Evolutionary conservation across 1,284 basidiomycete genomes (phyloP), one percentile per base, ranked within the genome.

Genomic region (Pseudozyma pruni): DNA sequence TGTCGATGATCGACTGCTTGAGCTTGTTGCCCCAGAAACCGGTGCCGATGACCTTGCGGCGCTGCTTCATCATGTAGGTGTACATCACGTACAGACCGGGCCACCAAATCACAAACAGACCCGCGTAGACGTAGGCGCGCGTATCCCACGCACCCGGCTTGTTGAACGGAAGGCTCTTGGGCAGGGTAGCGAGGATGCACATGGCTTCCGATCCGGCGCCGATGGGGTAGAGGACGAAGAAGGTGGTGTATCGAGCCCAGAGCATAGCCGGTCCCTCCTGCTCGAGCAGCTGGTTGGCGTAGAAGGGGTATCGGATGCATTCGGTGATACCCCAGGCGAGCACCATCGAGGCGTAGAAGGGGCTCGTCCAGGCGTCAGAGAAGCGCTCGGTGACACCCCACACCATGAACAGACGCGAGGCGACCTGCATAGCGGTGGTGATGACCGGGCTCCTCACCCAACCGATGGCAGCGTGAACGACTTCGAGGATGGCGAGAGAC

Each of bases 261-360:
- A 81, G 75, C 11, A 80, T 55, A 19, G 64, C 68, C 17, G 55
- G 51, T 16, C 64, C 62, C 4, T 75, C 76, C 8, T 64, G 44
- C 22, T 60, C 62, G 32, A 78, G 71, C 4, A 97, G 87, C 43
- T 86, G 86, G 76, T 87, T 86, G 4, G 90, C 89, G 84, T 98
- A 99, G 86, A 91, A 96, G 8, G 89, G 84, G 84, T 98, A 98
- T 25, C 95, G 91, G 64, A 96, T 89, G 50, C 93, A 88, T 83
- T 99, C 95, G 37, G 94, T 93, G 57, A 91, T 75, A 2, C 91
- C 90, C 95, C 95, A 99, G 0, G 95, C 92, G 67, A 96, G 84
- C 50, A 98, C 87, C 93, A 97, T 95, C 46, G 90, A 89, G 3
- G 92, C 88, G 85, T 92, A 98, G 31, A 93, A 84, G 3, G 95